A percentile compares a stretch with the other conserved stretches of the same genome.
Conservation (phyloP, 2,329 filamentous ascomycete genomes). For the Coniosporium tulheliwenetii region DNA sequence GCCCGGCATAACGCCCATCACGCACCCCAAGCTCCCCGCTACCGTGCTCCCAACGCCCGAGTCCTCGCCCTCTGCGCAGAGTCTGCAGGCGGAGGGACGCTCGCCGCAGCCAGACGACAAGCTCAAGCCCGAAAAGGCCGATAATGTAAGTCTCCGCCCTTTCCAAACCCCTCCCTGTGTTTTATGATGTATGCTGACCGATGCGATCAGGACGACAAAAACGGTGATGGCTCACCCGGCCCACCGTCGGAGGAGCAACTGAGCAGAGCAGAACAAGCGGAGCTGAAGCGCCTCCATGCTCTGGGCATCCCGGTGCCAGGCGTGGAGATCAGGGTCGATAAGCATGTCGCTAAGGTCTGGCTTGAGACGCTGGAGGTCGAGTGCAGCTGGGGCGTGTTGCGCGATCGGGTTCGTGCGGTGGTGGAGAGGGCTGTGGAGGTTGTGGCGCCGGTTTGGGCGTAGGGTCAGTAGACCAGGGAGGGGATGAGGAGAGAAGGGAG, state of each 20-base stretch:
- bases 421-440: constrained; percentile 83
- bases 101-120: constrained; percentile 4
- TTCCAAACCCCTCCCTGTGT: too few relatives aligned
- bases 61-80: too few relatives aligned
- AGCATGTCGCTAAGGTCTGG: constrained; percentile 78
- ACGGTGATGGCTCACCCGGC: constrained; percentile 14
- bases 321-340: constrained; percentile 74
- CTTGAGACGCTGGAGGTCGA: constrained; percentile 85
- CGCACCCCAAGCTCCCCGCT: constrained; percentile 40
- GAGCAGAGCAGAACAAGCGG: constrained; percentile 20
- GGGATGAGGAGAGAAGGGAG: not conserved
- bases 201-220: constrained; percentile 15
- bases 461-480: too few relatives aligned
- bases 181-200: not conserved
- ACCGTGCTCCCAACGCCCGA: constrained; percentile 10
- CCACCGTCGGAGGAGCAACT: not conserved
- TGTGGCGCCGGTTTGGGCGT: constrained; percentile 51
- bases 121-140: constrained; percentile 1
- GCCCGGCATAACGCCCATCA: constrained; percentile 66
- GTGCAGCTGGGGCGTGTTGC: constrained; percentile 60
- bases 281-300: constrained; percentile 64
- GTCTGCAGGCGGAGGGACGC: too few relatives aligned
- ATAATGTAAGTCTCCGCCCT: too few relatives aligned
- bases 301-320: constrained; percentile 85
- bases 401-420: constrained; percentile 73